Evolutionary conservation across 2,329 filamentous ascomycete genomes (phyloP), one percentile per base, ranked within the genome.

Genomic region (Aspergillus quadrilineatus): DNA sequence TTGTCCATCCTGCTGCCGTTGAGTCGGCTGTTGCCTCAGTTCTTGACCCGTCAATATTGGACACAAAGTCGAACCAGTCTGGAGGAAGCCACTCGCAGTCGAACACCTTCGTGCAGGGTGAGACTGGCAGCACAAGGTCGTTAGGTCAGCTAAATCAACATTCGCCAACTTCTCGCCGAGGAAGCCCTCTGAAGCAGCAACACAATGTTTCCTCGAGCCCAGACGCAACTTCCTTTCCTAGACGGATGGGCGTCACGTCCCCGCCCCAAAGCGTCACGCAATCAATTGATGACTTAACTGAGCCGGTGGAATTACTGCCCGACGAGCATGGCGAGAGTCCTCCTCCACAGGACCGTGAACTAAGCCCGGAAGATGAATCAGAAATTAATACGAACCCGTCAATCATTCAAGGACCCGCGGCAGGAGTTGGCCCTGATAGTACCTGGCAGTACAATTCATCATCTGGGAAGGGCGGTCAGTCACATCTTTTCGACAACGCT

Each of bases 11-110:
- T 1, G 69, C 86, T 34, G 90, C 84, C 2, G 86, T 96, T 0
- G 92, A 97, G 73, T 97, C 92, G 12, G 89, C 89, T 8, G 92
- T 97, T 9, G 93, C 93, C 6, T 97, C 92, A 14, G 79, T 97
- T 6, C 88, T 94, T 65, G 90, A 92, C 15, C 93, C 91, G 0
- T 95, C 91, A 2, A 83, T 88, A 10, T 70, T 96, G 52, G 92
- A 85, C 3, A 77, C 75, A 12, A 80, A 79, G 8, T 87, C 85
- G 10, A 79, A 78, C 32, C 75, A 76, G 26, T 78, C 76, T 29
- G 68, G 57, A 26, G 57, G 63, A 15, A 78, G 81, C 60, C 79
- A 82, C 28, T 82, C 74, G 7, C 67, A 69, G 51, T 80, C 59
- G 63, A 74, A 60, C 65, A 67, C 57, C 60, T 75, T 56, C 64